Conservation (phyloP, 2,329 filamentous ascomycete species). For the Leptographium radiaticola region DNA sequence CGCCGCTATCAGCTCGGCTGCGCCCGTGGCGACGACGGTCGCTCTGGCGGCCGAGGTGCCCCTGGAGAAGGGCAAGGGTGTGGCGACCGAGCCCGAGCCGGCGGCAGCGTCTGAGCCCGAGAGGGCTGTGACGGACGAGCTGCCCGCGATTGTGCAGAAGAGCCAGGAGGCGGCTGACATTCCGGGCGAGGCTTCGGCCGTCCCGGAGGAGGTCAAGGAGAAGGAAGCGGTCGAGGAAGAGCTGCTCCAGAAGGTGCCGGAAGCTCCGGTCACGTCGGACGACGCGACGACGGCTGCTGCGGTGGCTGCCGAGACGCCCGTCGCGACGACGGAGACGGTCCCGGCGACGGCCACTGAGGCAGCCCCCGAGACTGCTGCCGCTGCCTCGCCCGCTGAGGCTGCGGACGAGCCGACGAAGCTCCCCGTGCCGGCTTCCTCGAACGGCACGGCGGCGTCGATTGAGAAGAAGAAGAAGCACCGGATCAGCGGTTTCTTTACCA, state of each 20-base stretch:
- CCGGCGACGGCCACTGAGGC: constrained; percentile 19
- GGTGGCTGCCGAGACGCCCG: neutral
- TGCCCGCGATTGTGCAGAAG: constrained; percentile 52
- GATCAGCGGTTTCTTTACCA: constrained; percentile 48
- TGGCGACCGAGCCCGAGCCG: neutral
- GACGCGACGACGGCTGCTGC: constrained; percentile 21
- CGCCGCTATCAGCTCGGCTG: constrained; percentile 37
- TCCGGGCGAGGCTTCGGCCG: constrained; percentile 54
- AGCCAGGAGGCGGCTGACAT: constrained; percentile 55
- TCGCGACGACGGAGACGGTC: constrained; percentile 16
- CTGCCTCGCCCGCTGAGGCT: constrained; percentile 19
- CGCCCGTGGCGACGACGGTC: constrained; percentile 51
- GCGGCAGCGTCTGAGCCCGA: neutral
- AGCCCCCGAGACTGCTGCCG: constrained; percentile 20
- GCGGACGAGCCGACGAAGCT: constrained; percentile 13
- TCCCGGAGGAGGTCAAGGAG: constrained; percentile 52
- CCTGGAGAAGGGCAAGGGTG: constrained; percentile 35
- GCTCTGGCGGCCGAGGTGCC: constrained; percentile 56
- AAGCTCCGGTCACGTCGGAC: constrained; percentile 44
- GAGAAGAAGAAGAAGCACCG: constrained; percentile 57
- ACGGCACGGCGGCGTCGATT: constrained; percentile 19
- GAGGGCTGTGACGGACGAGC: neutral
- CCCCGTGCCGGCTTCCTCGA: constrained; percentile 4
- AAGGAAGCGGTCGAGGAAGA: constrained; percentile 62
- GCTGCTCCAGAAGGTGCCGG: constrained; percentile 52